phyloP scores from a whole-genome alignment of 2,329 filamentous ascomycete genomes.

The Sordariomycetes sp. region DNA sequence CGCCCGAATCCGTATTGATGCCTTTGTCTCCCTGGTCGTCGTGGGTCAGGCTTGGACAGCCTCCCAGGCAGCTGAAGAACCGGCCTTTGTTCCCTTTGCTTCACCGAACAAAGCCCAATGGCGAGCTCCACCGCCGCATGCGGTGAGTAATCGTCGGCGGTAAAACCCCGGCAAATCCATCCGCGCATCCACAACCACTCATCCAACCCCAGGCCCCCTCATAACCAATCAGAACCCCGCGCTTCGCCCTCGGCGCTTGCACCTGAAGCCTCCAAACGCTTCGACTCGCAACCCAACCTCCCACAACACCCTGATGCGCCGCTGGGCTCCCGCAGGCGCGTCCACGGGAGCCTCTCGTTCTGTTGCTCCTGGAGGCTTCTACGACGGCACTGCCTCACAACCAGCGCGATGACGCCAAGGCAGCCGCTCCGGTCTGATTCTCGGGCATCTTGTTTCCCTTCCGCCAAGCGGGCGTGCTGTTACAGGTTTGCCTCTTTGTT shows the following conservation, averaged over 20 bases:
- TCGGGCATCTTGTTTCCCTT: not conserved
- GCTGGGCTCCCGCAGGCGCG: not conserved
- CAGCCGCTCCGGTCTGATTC: not conserved
- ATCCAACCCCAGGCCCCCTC: not conserved
- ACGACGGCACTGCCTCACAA: conserved; percentile 4
- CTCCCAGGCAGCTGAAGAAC: not conserved
- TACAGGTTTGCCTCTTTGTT: not conserved
- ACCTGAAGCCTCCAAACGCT: not conserved
- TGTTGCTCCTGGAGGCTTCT: not conserved
- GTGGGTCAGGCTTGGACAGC: not conserved
- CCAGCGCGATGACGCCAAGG: not conserved
- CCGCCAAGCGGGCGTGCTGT: not conserved
- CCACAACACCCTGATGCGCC: not conserved
- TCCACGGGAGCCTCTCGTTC: conserved; percentile 3
- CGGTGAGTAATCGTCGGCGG: not conserved
- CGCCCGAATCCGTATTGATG: too few species aligned
- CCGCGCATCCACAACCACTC: not conserved
- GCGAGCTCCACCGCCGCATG: not conserved
- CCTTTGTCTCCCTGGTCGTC: not conserved
- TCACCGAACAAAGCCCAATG: not conserved
- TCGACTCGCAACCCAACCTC: not conserved
- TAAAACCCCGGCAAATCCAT: not conserved
- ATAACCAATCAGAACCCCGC: conserved; percentile 2
- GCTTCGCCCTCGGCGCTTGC: conserved; percentile 1
- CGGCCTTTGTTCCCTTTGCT: not conserved